Percentiles rank a stretch among this genome's conserved stretches.
Conservation (phyloP, 1,284 basidiomycete genomes). For the Irpex sp. region DNA sequence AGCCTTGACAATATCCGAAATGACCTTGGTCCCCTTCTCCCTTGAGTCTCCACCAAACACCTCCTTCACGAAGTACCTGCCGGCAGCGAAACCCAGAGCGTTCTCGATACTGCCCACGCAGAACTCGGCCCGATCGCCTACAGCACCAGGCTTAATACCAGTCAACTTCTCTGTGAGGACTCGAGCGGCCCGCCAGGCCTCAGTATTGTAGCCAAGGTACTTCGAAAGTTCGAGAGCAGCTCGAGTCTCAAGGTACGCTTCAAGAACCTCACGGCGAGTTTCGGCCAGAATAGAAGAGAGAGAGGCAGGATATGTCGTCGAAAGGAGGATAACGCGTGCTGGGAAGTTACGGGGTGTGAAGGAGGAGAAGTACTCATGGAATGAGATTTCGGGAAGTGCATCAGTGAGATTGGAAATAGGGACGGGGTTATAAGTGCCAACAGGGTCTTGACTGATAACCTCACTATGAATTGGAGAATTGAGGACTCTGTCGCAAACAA, state of each 20-base stretch:
- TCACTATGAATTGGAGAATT: slow-evolving; percentile 38
- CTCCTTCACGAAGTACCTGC: slow-evolving; percentile 82
- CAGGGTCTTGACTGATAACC: slow-evolving; percentile 71
- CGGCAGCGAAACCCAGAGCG: slow-evolving; percentile 71
- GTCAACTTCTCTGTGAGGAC: slow-evolving; percentile 68
- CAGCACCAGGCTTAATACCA: slow-evolving; percentile 86
- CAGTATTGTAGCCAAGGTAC: slow-evolving; percentile 69
- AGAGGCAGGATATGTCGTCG: slow-evolving; percentile 74
- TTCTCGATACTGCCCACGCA: slow-evolving; percentile 64
- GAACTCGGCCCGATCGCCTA: slow-evolving; percentile 79
- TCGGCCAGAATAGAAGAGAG: slow-evolving; percentile 70
- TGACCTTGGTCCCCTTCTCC: slow-evolving; percentile 80
- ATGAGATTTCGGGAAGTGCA: slow-evolving; percentile 75
- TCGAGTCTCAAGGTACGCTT: slow-evolving; percentile 82
- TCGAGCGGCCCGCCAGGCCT: slow-evolving; percentile 72
- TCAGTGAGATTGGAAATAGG: slow-evolving; percentile 67
- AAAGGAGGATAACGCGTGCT: slow-evolving; percentile 73
- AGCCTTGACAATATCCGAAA: slow-evolving; percentile 79
- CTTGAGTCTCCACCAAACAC: slow-evolving; percentile 84
- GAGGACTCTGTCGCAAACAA: too few relatives aligned
- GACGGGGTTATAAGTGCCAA: slow-evolving; percentile 87
- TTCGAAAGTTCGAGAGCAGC: slow-evolving; percentile 65
- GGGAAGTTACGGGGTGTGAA: slow-evolving; percentile 83
- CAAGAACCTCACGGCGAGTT: slow-evolving; percentile 71
- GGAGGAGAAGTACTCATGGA: slow-evolving; percentile 80